Conservation (phyloP, 495 filamentous ascomycete genomes). For the Penicillium cataractarum region DNA sequence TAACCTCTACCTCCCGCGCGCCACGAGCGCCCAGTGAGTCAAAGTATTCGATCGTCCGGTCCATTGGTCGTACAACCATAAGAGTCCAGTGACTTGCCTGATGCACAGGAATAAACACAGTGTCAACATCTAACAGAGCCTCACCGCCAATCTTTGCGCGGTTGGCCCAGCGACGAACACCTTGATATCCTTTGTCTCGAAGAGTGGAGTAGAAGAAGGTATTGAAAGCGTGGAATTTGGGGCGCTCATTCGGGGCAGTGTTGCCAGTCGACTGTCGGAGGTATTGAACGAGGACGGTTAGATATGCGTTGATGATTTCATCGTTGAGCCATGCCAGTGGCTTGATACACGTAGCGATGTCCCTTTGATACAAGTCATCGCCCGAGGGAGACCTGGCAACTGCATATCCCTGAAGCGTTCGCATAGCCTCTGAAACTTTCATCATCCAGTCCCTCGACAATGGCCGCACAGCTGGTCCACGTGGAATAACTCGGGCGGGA, state of each 20-base stretch:
- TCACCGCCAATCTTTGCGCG: conserved; percentile 60
- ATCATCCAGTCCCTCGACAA: conserved; percentile 51
- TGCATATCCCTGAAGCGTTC: conserved; percentile 20
- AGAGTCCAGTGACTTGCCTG: conserved; percentile 61
- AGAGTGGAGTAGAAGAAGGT: conserved; percentile 72
- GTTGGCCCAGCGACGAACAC: conserved; percentile 55
- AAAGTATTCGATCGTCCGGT: conserved; percentile 69
- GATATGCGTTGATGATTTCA: conserved; percentile 73
- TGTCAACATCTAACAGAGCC: conserved; percentile 58
- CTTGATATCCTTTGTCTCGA: conserved; percentile 51
- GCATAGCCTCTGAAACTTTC: conserved; percentile 39
- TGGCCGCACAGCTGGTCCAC: conserved; percentile 44
- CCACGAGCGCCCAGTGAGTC: conserved; percentile 64
- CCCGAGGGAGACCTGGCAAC: conserved; percentile 57
- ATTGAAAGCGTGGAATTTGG: conserved; percentile 70
- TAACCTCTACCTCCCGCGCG: conserved; percentile 34
- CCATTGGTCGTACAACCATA: conserved; percentile 66
- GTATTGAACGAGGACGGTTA: conserved; percentile 62
- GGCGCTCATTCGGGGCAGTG: conserved; percentile 48
- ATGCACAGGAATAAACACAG: conserved; percentile 65
- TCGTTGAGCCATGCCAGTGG: conserved; percentile 76
- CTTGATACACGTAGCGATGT: conserved; percentile 63
- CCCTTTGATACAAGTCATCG: conserved; percentile 57
- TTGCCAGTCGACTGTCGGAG: conserved; percentile 56
- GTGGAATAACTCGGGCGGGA: conserved; percentile 25